Base-by-base conservation (phyloP, 176 grass and related monocot genomes). In the Miscanthus lutarioriparius region DNA sequence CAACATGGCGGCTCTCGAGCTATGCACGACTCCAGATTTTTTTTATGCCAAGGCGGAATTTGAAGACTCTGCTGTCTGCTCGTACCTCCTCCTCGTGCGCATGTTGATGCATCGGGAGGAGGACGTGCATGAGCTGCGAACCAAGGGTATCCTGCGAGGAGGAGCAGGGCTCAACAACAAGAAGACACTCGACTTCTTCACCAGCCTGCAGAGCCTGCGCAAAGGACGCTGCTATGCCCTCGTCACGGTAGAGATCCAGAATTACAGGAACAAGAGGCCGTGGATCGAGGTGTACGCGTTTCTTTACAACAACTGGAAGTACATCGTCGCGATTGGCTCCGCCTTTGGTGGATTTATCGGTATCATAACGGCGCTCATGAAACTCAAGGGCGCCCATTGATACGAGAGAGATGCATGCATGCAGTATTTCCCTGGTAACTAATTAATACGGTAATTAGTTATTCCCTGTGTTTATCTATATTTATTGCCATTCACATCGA, bases 41-140 rank as follows among this genome's bases (percentile, higher is more conserved):
- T 30, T 32, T 16, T 5, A 66, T 8, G 27, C 32, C 0, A 0
- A 1, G 10, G 2, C 0, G 49, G 28, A 49, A 4, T 12, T 37
- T 30, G 28, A 49, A 53, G 49, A 53, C 49, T 12, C 41, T 19
- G 49, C 49, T 4, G 51, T 37, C 2, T 61, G 74, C 53, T 77
- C 53, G 6, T 77, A 77, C 51, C 49, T 76, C 11, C n/a, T n/a
- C n/a, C 53, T 61, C 6, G 19, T 76, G 1, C 12, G 17, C 51
- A 76, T 76, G 49, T 2, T 76, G 30, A 20, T 59, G 10, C 19
- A 76, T 8, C 17, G 74, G 30, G 74, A 76, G 74, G 51, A 76
- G 49, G 74, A 76, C 4, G 74, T 76, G 17, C 74, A 76, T 12
- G 27, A 58, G 32, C 74, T 76, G 32, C 32, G 74, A 10, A 22